Percentiles rank a stretch among this genome's conserved stretches.
phyloP scores from a whole-genome alignment of 2,329 filamentous ascomycete genomes.

The Trichoderma arundinaceum region DNA sequence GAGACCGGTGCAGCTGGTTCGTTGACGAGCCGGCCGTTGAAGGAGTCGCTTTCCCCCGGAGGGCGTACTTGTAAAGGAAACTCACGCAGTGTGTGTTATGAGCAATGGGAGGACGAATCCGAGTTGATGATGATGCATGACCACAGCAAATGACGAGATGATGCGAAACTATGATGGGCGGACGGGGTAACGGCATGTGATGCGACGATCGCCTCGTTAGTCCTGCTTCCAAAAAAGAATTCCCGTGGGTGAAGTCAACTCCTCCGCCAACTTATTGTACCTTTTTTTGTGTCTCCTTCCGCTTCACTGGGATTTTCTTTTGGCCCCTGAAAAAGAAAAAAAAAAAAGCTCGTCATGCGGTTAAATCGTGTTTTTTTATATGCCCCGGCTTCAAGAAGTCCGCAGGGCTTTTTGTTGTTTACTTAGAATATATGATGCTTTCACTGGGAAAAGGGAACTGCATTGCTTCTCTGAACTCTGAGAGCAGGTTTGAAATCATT shows the following conservation, averaged over 20 bases:
- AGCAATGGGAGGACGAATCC: not conserved
- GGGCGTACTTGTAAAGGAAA: constrained; percentile 60
- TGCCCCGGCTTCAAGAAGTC: constrained; percentile 13
- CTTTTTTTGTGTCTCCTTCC: constrained; percentile 1
- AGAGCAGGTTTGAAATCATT: not conserved
- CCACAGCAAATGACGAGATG: constrained; percentile 17
- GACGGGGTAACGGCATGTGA: constrained; percentile 6
- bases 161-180: constrained; percentile 10
- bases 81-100: not conserved
- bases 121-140: constrained; percentile 25
- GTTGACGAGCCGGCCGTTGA: constrained; percentile 85
- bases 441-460: not conserved
- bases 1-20: constrained; percentile 94
- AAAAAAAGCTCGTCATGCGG: constrained; percentile 5
- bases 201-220: not conserved
- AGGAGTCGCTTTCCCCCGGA: constrained; percentile 80
- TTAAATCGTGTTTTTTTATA: constrained; percentile 4
- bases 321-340: not conserved
- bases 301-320: not conserved
- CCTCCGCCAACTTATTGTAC: not conserved
- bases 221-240: not conserved
- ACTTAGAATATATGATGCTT: constrained; percentile 25
- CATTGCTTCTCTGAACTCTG: not conserved
- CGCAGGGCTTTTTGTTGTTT: constrained; percentile 7
- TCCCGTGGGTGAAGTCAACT: not conserved